Base-by-base conservation (phyloP, 2,329 filamentous ascomycete genomes). In the Clarireedia hainanense region DNA sequence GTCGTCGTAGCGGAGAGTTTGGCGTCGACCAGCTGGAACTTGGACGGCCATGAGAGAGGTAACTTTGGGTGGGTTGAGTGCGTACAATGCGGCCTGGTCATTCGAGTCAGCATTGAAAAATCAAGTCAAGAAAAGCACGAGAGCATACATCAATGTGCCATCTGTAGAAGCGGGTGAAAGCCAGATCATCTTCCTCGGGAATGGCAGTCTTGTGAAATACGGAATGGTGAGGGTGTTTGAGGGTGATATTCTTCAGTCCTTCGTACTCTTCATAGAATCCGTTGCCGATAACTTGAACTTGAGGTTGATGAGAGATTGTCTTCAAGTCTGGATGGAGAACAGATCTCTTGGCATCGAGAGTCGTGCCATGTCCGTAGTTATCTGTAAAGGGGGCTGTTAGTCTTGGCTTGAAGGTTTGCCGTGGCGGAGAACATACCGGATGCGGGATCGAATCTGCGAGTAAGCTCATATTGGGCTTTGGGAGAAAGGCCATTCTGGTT, bases 201-300 rank as follows among this genome's bases (percentile, higher is more conserved):
- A 91, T 80, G 20, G 73, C 67, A 5, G 81, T 80, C 52, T 80
- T 79, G 70, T 91, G 88, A 71, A 91, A 91, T 1, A 84, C 89
- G 57, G 78, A 79, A 74, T 91, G 88, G 66, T 91, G 88, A 5
- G 88, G 88, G 66, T 91, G 88, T 55, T 80, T 80, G 34, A 91
- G 78, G 36, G 74, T 80, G 60, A 91, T 78, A 67, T 90, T 76
- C 61, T 78, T 71, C 9, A 91, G 73, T 0, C 87, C 88, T 67
- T 91, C 86, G 63, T 89, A 91, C 34, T 80, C 78, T 1, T 77
- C 68, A 1, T 91, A 78, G 47, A 80, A 78, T 5, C 88, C 88
- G 65, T 91, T 89, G 42, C 88, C 88, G 58, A 91, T 91, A 54
- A 91, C 83, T 65, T 91, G 88, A 1, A 89, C 85, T 68, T 91